Base-by-base conservation (phyloP, 73 alveolate genomes). In the Urostyla sp. region DNA sequence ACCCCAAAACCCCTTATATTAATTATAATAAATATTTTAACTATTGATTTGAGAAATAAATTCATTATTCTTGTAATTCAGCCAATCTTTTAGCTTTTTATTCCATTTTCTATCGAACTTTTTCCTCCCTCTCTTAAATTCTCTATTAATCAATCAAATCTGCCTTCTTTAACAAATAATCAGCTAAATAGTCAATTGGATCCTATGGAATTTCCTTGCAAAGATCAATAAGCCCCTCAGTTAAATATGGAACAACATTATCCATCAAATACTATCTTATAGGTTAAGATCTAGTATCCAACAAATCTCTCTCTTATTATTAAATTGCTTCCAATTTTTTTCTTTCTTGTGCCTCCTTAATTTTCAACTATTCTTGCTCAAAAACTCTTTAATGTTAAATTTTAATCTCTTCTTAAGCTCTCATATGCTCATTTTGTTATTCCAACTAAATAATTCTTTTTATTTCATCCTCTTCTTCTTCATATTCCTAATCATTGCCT, bases 181-280 rank as follows among this genome's bases (percentile, higher is more conserved):
- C 87, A 43, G 98, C 98, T 27, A 93, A 79, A 37, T 30, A 69
- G 59, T 93, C 92, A n/a, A 92, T 94, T 32, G 98, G 98, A 56
- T 93, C 95, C 48, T 87, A 93, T 16, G 98, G 98, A 30, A 90
- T 87, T 34, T 56, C 83, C 84, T 93, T 73, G 76, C 98, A 93
- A 34, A 93, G 88, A 50, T 93, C 91, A 44, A 93, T 90, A 20
- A 93, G 84, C 15, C 97, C 98, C 87, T 91, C 90, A 27, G 96
- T 90, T 84, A 93, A 84, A 52, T 80, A 88, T 23, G 98, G 98
- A 43, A 93, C 95, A 1, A 93, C 97, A 76, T 93, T 93, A 78
- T 93, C 98, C 44, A 95, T 95, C 38, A 93, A 75, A 59, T 93
- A 93, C 73, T 94, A 81, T 30, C 98, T 74, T 61, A 92, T 72